Percentiles rank a stretch among this genome's conserved stretches.
Conservation (phyloP, 768 basidiomycete genomes). For the Porphyrellus cyaneotinctus region DNA sequence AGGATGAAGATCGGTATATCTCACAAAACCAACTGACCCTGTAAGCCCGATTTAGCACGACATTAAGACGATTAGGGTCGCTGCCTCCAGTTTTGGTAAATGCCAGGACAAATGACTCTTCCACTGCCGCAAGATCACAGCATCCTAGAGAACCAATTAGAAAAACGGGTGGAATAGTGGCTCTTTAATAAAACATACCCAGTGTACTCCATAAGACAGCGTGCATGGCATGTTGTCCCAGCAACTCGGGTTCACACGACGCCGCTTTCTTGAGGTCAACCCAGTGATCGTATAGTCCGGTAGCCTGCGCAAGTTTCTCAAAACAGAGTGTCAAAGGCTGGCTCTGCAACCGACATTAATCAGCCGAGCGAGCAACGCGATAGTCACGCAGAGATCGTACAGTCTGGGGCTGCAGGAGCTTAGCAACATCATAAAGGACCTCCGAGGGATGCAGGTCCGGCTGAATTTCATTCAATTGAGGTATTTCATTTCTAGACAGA, state of each 20-base stretch:
- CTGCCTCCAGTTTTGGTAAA: constrained; percentile 57
- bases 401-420: constrained; percentile 64
- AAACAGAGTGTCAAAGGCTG: constrained; percentile 70
- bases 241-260: constrained; percentile 56
- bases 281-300: constrained; percentile 70
- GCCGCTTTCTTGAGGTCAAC: constrained; percentile 51
- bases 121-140: constrained; percentile 54
- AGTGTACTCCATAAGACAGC: constrained; percentile 67
- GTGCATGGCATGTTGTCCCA: constrained; percentile 71
- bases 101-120: constrained; percentile 66
- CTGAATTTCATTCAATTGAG: constrained; percentile 67
- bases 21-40: constrained; percentile 40
- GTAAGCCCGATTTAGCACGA: constrained; percentile 63
- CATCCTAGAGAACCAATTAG: constrained; percentile 48
- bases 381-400: constrained; percentile 34
- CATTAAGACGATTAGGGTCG: constrained; percentile 58
- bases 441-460: constrained; percentile 73
- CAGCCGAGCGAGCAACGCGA: background rate
- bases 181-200: constrained; percentile 39
- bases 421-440: constrained; percentile 70
- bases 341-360: constrained; percentile 41
- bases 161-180: background rate
- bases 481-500: constrained; percentile 36
- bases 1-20: background rate
- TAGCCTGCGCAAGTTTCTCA: constrained; percentile 60